Evolutionary conservation across 495 filamentous ascomycete species (phyloP).

Genomic region (Parathielavia hyrcaniae): DNA sequence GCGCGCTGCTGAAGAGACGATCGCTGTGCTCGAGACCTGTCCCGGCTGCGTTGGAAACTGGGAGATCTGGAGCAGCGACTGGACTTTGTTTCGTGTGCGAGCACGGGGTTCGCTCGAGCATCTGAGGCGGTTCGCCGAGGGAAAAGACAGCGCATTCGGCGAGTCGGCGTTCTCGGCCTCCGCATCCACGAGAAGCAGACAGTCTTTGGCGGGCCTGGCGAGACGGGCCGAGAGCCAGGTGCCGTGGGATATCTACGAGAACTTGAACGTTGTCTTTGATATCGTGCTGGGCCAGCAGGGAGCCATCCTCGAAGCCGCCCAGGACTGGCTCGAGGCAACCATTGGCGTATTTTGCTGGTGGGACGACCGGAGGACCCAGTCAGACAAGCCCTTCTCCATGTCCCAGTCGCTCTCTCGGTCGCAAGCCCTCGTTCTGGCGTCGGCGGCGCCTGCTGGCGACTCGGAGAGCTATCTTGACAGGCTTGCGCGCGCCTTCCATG

Average conservation of each 20-base stretch:
- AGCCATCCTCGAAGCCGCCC: constrained; percentile 61
- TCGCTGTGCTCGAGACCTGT: constrained; percentile 60
- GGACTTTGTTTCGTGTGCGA: constrained; percentile 68
- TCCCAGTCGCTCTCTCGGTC: constrained; percentile 35
- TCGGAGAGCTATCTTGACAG: constrained; percentile 42
- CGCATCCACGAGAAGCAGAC: constrained; percentile 27
- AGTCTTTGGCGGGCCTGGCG: constrained; percentile 50
- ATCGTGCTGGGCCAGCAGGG: constrained; percentile 63
- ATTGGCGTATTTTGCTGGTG: constrained; percentile 79
- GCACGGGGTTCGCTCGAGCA: constrained; percentile 59
- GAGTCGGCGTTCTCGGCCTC: constrained; percentile 39
- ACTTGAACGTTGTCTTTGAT: constrained; percentile 65
- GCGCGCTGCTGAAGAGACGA: constrained; percentile 57
- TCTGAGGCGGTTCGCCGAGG: constrained; percentile 68
- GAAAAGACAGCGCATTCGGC: constrained; percentile 44
- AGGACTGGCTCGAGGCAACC: constrained; percentile 85
- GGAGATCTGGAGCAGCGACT: constrained; percentile 69
- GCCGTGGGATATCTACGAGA: constrained; percentile 81
- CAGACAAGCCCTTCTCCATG: constrained; percentile 29
- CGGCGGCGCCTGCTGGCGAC: constrained; percentile 19
- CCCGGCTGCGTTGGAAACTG: constrained; percentile 63
- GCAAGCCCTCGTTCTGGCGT: constrained; percentile 36
- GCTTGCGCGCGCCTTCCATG: constrained; percentile 45
- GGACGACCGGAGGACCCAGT: constrained; percentile 59
- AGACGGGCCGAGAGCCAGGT: constrained; percentile 74